phyloP scores from a whole-genome alignment of 129 eudicot genomes.

The Centrapalus pauciflorus region DNA sequence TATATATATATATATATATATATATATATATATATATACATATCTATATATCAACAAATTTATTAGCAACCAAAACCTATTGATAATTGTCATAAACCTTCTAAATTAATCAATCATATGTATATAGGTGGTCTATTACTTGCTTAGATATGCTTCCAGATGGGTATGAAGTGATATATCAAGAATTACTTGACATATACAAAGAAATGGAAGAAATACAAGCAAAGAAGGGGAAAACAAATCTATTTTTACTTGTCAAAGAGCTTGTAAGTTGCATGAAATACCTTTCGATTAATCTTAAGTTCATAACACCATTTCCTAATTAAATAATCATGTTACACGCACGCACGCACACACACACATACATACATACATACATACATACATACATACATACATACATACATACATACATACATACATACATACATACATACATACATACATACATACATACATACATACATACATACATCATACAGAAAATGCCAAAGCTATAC shows the following conservation, averaged over 20 bases:
- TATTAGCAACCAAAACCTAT: background rate
- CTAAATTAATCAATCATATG: background rate
- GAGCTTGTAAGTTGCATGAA: slow-evolving; percentile 4
- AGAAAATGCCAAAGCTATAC: no score
- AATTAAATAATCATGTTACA: no score
- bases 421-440: no score
- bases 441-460: no score
- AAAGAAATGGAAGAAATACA: slow-evolving; percentile 10
- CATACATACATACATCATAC: no score
- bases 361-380: no score
- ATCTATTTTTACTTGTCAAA: slow-evolving; percentile 4
- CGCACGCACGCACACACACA: no score
- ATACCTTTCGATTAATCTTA: no score
- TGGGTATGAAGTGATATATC: slow-evolving; percentile 11
- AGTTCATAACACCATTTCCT: no score
- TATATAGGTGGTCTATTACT: slow-evolving; percentile 22
- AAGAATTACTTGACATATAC: slow-evolving; percentile 6
- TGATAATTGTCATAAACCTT: background rate
- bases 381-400: no score
- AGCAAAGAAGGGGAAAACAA: slow-evolving; percentile 13
- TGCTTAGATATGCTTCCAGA: slow-evolving; percentile 21
- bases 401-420: no score
- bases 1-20: background rate
- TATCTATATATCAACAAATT: background rate
- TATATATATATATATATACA: background rate